Percentiles rank a stretch among this genome's conserved stretches.
phyloP scores from a whole-genome alignment of 208 protist species.

The Trypanosoma platydactyli region DNA sequence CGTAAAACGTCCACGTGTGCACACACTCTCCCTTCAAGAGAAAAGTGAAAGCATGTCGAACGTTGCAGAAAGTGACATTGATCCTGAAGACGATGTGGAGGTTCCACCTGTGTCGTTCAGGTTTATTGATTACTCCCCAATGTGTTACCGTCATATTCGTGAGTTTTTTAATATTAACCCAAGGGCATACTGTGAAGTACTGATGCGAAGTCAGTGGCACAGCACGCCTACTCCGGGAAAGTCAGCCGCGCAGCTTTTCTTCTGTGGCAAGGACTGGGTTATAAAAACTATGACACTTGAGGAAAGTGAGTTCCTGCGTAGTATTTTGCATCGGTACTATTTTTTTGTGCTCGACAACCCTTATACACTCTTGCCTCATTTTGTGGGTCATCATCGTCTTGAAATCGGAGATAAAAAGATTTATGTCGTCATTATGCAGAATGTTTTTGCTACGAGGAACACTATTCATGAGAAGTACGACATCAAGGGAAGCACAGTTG shows the following conservation, averaged over 20 bases:
- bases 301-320: constrained; percentile 88
- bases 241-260: constrained; percentile 89
- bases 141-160: constrained; percentile 90
- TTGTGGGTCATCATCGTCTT: constrained; percentile 89
- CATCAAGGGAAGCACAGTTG: constrained; percentile 93
- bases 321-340: constrained; percentile 91
- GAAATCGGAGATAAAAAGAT: constrained; percentile 60
- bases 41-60: constrained; percentile 4
- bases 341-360: constrained; percentile 89
- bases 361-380: constrained; percentile 89
- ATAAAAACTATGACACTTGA: constrained; percentile 93
- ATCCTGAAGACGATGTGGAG: constrained; percentile 31
- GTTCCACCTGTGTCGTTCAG: constrained; percentile 48
- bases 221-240: constrained; percentile 91
- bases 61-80: constrained; percentile 44
- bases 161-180: constrained; percentile 84
- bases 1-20: constrained; percentile 6
- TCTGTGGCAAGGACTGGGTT: constrained; percentile 90
- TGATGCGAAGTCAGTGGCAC: constrained; percentile 76
- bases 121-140: constrained; percentile 91
- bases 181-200: constrained; percentile 68
- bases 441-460: constrained; percentile 91
- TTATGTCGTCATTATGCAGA: constrained; percentile 93
- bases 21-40: background rate
- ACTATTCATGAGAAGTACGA: constrained; percentile 93